phyloP scores from a whole-genome alignment of 345 rosid genomes.

The Firmiana major region DNA sequence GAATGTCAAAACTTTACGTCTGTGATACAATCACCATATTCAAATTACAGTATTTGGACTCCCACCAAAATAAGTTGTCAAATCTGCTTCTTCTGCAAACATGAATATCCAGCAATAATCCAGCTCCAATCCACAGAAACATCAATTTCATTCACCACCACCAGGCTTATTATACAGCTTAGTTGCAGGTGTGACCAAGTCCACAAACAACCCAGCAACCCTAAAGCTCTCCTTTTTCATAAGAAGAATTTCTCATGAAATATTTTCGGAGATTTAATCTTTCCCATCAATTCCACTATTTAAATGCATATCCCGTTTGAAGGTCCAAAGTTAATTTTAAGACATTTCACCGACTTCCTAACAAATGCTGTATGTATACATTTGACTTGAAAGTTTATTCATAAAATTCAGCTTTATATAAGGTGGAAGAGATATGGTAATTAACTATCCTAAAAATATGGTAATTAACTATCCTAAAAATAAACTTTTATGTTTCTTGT shows the following conservation, averaged over 20 bases:
- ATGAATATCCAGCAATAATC: background rate
- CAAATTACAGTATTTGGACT: background rate
- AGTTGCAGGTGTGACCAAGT: conserved; percentile 3
- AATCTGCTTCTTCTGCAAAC: background rate
- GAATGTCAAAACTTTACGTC: no score
- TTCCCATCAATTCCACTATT: no score
- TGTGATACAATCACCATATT: background rate
- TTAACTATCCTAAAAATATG: conserved; percentile 6
- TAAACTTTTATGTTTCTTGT: no score
- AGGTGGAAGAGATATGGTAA: background rate
- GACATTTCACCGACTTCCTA: background rate
- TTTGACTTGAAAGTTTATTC: background rate
- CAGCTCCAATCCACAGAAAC: background rate
- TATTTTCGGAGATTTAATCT: background rate
- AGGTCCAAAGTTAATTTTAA: no score
- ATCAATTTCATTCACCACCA: background rate
- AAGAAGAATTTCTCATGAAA: background rate
- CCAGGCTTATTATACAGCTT: background rate
- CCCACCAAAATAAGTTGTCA: background rate
- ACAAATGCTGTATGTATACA: background rate
- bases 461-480: no score
- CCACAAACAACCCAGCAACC: background rate
- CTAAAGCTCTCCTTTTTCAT: background rate
- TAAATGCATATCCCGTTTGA: no score
- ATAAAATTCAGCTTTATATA: background rate